phyloP scores from a whole-genome alignment of 306 rosid species.

The Cicer chorassanicum region DNA sequence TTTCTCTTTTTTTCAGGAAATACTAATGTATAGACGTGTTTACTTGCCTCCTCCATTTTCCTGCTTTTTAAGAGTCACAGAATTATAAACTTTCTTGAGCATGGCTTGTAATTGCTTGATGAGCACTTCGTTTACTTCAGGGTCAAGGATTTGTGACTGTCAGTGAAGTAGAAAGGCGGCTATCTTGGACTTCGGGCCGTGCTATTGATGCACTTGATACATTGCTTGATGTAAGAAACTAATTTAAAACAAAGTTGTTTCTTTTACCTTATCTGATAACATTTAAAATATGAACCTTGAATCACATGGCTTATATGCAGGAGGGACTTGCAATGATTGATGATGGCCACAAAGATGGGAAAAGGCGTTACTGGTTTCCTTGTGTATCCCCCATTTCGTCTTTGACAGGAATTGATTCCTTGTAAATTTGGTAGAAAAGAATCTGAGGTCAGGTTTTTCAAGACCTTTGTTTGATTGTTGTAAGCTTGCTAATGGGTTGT shows the following conservation, averaged over 20 bases:
- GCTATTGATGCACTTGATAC: conserved; percentile 92
- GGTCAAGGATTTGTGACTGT: conserved; percentile 91
- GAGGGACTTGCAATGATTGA: conserved; percentile 99
- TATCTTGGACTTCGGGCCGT: conserved; percentile 89
- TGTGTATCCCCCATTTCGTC: conserved; percentile 82
- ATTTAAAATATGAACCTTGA: conserved; percentile 22
- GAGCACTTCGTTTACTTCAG: conserved; percentile 49
- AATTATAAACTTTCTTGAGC: conserved; percentile 11
- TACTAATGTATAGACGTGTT: background rate
- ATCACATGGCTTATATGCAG: conserved; percentile 52
- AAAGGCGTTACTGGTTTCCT: conserved; percentile 89
- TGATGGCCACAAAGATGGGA: conserved; percentile 92
- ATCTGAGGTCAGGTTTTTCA: conserved; percentile 35
- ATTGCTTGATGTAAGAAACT: conserved; percentile 70
- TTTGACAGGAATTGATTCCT: conserved; percentile 57
- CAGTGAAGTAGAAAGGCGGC: conserved; percentile 75
- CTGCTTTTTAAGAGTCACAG: background rate
- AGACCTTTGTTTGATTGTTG: conserved; percentile 21
- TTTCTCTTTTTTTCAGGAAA: conserved; percentile 1
- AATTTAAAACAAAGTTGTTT: background rate
- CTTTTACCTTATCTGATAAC: background rate
- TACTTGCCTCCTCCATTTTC: conserved; percentile 8
- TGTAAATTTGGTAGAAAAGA: conserved; percentile 25
- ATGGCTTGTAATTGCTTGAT: conserved; percentile 10
- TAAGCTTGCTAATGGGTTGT: conserved; percentile 18